A percentile compares a stretch with the other conserved stretches of the same genome.
Conservation (phyloP, 2,329 filamentous ascomycete genomes). For the Dothistroma septosporum region DNA sequence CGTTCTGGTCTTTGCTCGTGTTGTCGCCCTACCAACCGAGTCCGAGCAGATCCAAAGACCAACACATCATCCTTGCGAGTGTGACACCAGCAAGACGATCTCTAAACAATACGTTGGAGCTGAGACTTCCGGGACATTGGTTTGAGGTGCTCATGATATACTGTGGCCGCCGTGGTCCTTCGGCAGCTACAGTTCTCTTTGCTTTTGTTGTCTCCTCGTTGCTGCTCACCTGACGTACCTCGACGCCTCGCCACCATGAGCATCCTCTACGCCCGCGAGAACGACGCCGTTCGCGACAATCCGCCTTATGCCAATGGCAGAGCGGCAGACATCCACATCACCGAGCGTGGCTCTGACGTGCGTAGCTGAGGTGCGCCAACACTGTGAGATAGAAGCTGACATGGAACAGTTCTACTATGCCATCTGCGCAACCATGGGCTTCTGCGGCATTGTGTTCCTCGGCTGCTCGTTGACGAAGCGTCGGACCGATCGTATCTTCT, state of each 20-base stretch:
- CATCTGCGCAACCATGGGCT: slow-evolving; percentile 53
- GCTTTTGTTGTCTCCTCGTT: background rate
- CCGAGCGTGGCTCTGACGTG: slow-evolving; percentile 12
- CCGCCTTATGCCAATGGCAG: slow-evolving; percentile 14
- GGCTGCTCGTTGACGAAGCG: slow-evolving; percentile 47
- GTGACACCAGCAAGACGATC: background rate
- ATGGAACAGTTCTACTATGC: slow-evolving; percentile 47
- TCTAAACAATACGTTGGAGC: background rate
- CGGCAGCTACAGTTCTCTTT: background rate
- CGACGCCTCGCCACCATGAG: background rate
- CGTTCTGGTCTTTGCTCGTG: background rate
- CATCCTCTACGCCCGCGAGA: slow-evolving; percentile 4
- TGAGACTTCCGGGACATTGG: background rate
- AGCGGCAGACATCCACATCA: slow-evolving; percentile 16
- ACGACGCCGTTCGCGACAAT: slow-evolving; percentile 13
- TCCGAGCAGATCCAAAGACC: background rate
- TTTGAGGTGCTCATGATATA: background rate
- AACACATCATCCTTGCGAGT: background rate
- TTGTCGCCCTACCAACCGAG: background rate
- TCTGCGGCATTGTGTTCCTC: slow-evolving; percentile 49
- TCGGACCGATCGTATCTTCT: slow-evolving; percentile 53
- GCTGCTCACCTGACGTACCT: background rate
- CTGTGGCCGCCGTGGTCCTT: background rate
- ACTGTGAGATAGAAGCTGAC: background rate
- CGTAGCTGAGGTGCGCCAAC: background rate